Evolutionary conservation across 2,329 filamentous ascomycete species (phyloP), one percentile per base, ranked within the genome.

Genomic region (Stylonectria norvegica): DNA sequence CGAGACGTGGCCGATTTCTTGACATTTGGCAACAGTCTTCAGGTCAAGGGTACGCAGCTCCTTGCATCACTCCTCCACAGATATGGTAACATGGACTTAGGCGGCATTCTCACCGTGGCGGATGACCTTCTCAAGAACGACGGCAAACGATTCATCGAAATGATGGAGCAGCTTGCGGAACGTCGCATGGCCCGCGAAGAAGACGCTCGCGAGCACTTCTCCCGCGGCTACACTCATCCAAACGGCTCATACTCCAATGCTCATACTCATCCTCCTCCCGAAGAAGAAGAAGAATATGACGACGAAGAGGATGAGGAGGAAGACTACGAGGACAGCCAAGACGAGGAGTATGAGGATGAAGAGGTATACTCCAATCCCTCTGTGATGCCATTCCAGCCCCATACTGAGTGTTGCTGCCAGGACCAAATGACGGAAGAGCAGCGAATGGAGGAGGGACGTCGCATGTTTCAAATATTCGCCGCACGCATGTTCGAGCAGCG

Each of bases 381-480:
- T 57, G 57, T 57, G 48, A 62, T 65, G 60, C 63, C 62, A 52
- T 63, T 61, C 49, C 53, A 58, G 54, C 62, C 62, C 57, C 63
- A 65, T 69, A 64, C 67, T 65, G 60, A 69, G 62, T 66, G 64
- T 60, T 68, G 62, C 62, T 68, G 65, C 56, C 67, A 97, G 91
- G 90, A 95, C 62, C 82, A 85, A 50, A 93, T 97, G 88, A 96
- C 89, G 36, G 91, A 97, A 71, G 89, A 95, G 69, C 90, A 97
- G 72, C 86, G 93, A 47, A 97, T 98, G 93, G 90, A 97, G 64
- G 93, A 98, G 72, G 93, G 93, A 46, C 82, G 93, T 41, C 79
- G 91, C 54, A 98, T 98, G 93, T 98, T 98, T 63, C 93, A 98
- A 65, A 97, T 98, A 64, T 98, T 98, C 66, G 93, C 93, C 46